Conservation (phyloP, 1,284 basidiomycete genomes). For the Apiotrichum domesticum region DNA sequence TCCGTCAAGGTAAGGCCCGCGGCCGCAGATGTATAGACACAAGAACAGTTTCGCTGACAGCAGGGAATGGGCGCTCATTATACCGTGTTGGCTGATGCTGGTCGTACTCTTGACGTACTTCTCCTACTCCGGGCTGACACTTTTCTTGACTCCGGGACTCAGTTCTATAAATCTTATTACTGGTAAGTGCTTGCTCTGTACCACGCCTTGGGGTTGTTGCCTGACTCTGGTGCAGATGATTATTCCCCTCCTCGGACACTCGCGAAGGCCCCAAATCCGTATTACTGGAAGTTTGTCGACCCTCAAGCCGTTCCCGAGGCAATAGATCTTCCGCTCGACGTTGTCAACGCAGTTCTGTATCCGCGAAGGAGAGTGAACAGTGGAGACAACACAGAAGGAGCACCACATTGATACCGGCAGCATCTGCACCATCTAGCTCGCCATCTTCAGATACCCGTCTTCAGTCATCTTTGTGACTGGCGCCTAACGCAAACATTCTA, state of each 20-base stretch:
- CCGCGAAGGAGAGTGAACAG: constrained; percentile 1
- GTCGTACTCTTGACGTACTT: constrained; percentile 69
- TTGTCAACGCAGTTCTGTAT: constrained; percentile 68
- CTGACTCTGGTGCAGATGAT: constrained; percentile 1
- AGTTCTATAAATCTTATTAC: constrained; percentile 60
- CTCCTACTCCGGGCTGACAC: constrained; percentile 66
- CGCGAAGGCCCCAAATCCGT: constrained; percentile 6
- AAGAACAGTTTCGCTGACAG: background rate
- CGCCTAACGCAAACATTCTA: no score
- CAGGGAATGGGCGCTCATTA: constrained; percentile 77
- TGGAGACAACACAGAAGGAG: background rate
- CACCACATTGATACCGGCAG: no score
- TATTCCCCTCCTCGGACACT: constrained; percentile 1
- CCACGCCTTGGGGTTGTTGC: background rate
- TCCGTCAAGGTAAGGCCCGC: constrained; percentile 62
- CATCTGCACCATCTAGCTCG: no score
- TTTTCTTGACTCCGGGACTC: constrained; percentile 65
- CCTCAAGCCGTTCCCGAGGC: constrained; percentile 56
- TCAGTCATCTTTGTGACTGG: no score
- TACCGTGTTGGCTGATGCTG: constrained; percentile 74
- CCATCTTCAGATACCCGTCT: no score
- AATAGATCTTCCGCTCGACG: constrained; percentile 72
- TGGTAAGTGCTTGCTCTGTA: constrained; percentile 47
- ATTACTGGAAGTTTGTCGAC: constrained; percentile 34
- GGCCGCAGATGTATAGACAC: background rate